These are phyloP conservation scores for Suaeda aralocaspica DNA, from an alignment of 148 eudicot genomes.

Conservation along the genomic window DNA sequence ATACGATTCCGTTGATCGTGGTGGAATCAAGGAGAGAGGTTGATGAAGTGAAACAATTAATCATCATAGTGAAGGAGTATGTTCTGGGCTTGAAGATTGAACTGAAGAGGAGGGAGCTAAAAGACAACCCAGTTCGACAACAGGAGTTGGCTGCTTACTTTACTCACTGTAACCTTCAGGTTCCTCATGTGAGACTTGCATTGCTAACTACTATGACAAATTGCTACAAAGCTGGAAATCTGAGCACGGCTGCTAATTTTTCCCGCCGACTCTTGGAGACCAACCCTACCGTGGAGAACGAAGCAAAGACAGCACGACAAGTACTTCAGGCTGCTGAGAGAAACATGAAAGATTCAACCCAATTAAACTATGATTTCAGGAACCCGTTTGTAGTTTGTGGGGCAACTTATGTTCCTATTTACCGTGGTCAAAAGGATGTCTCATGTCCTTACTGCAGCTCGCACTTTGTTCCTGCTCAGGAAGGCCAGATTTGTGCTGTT, in stretches of 20 bases:
- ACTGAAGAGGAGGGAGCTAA: constrained; percentile 43
- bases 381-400: constrained; percentile 95
- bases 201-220: constrained; percentile 70
- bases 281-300: constrained; percentile 68
- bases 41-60: constrained; percentile 47
- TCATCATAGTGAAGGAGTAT: constrained; percentile 42
- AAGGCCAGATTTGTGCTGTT: constrained; percentile 75
- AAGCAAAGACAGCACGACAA: constrained; percentile 64
- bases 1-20: constrained; percentile 39
- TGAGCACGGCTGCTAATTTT: constrained; percentile 71
- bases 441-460: constrained; percentile 78
- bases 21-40: constrained; percentile 51
- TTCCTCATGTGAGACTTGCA: constrained; percentile 81
- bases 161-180: constrained; percentile 92
- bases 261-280: constrained; percentile 82
- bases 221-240: constrained; percentile 65
- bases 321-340: constrained; percentile 82
- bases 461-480: constrained; percentile 72
- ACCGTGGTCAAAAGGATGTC: constrained; percentile 79
- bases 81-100: constrained; percentile 48
- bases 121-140: constrained; percentile 63
- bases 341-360: constrained; percentile 64
- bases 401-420: constrained; percentile 85
- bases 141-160: constrained; percentile 96
- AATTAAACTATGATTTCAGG: constrained; percentile 92